Percentiles rank a stretch among this genome's conserved stretches.
Evolutionary conservation across 2,329 filamentous ascomycete genomes (phyloP).

Genomic region (Fusarium caatingaense): DNA sequence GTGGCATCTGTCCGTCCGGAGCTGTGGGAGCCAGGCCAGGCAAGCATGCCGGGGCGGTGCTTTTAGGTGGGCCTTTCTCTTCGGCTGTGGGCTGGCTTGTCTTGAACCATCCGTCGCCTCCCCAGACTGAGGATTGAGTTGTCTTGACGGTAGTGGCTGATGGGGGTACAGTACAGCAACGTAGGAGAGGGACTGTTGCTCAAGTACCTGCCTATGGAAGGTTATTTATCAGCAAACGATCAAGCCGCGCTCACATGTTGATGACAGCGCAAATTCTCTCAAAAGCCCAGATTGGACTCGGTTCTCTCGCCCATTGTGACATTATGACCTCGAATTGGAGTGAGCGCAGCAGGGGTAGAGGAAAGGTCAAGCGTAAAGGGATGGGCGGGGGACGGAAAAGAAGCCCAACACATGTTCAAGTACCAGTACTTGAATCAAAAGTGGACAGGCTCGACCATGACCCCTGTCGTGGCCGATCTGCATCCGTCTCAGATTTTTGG

Average conservation of each 20-base stretch:
- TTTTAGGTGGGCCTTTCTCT: slow-evolving; percentile 38
- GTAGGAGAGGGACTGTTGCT: neutral
- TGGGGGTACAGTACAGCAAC: neutral
- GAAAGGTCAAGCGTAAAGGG: slow-evolving; percentile 12
- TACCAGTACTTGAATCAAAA: slow-evolving; percentile 42
- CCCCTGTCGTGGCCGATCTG: slow-evolving; percentile 51
- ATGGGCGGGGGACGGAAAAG: slow-evolving; percentile 40
- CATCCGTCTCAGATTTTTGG: slow-evolving; percentile 53
- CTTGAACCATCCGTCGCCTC: slow-evolving; percentile 37
- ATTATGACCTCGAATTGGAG: slow-evolving; percentile 39
- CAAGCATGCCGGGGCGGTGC: slow-evolving; percentile 43
- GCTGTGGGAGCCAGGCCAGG: slow-evolving; percentile 38
- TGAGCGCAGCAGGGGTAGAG: slow-evolving; percentile 34
- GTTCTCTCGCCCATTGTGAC: slow-evolving; percentile 36
- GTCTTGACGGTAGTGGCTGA: slow-evolving; percentile 4
- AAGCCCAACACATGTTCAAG: slow-evolving; percentile 47
- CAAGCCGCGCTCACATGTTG: neutral
- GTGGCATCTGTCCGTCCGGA: slow-evolving; percentile 43
- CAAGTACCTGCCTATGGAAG: neutral
- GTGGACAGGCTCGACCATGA: slow-evolving; percentile 33
- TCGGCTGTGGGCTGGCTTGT: slow-evolving; percentile 30
- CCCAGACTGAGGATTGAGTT: slow-evolving; percentile 26
- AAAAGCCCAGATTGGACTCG: slow-evolving; percentile 26
- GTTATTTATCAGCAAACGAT: neutral
- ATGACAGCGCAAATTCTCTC: neutral